A percentile compares a stretch with the other conserved stretches of the same genome.
These are phyloP conservation scores for Pisolithus albus DNA, from an alignment of 768 basidiomycete species.

Conservation along the genomic window DNA sequence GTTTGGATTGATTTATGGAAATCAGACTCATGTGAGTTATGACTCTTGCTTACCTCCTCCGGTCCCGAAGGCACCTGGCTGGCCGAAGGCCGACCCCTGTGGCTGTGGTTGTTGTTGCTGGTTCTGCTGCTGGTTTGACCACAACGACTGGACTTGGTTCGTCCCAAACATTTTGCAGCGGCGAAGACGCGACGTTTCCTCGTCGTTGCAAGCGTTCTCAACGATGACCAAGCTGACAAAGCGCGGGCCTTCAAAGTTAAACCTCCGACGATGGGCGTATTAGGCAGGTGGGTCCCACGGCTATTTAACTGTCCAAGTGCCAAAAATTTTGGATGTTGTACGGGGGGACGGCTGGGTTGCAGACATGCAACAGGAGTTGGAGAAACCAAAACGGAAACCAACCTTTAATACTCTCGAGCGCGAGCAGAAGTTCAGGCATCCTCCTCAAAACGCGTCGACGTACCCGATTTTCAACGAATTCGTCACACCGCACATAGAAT, in stretches of 20 bases:
- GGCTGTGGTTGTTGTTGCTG: conserved; percentile 43
- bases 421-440: conserved; percentile 72
- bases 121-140: conserved; percentile 62
- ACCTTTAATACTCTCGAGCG: conserved; percentile 81
- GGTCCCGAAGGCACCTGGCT: conserved; percentile 58
- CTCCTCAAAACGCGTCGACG: conserved; percentile 58
- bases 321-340: conserved; percentile 7
- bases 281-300: conserved; percentile 19
- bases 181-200: conserved; percentile 4
- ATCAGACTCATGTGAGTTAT: conserved; percentile 17
- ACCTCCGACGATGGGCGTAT: conserved; percentile 14
- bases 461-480: conserved; percentile 87
- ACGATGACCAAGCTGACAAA: conserved; percentile 7
- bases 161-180: conserved; percentile 51
- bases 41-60: conserved; percentile 36
- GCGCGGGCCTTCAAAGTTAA: conserved; percentile 16
- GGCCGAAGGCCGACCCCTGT: conserved; percentile 60
- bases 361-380: conserved; percentile 47
- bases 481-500: conserved; percentile 89
- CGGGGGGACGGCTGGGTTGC: not conserved
- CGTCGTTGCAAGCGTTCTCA: conserved; percentile 21
- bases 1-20: conserved; percentile 19
- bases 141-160: conserved; percentile 48
- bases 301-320: conserved; percentile 6
- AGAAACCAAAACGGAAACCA: conserved; percentile 32